Evolutionary conservation across 768 basidiomycete species (phyloP), one percentile per base, ranked within the genome.

Genomic region (Panellus pusillus): DNA sequence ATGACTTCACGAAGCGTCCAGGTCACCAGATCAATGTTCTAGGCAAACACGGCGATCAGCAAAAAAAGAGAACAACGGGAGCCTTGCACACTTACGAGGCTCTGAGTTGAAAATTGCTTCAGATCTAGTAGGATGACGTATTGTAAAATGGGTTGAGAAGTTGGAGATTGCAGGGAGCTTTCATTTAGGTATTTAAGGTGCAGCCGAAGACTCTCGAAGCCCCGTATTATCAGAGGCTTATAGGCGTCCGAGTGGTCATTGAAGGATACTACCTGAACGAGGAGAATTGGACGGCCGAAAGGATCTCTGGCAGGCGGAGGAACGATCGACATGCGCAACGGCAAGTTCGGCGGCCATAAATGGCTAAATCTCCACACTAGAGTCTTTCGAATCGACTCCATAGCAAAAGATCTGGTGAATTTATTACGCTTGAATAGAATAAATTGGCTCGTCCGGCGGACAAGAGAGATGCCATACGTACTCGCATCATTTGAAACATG

Each of bases 41-140:
- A 38, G 11, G 32, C 3, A 35, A 35, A 36, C 60, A 41, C 58
- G 45, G 42, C 50, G 28, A 59, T 58, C 53, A 54, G 47, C 35
- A 43, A 50, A 37, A 32, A 27, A 38, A 54, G 44, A 50, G 12
- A 20, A 15, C 19, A 42, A 47, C 50, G 20, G 38, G 50, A 49
- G 39, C 44, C 43, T 28, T 32, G 24, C 54, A 35, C 15, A 50
- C 83, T 66, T 68, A 91, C 89, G 58, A 78, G 67, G 54, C 70
- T 78, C 62, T 81, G 80, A 29, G 87, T 67, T 12, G 83, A 79
- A 27, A 82, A 68, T 45, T 73, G 74, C 41, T 76, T 70, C 52
- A 89, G 71, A 68, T 91, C 88, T n/a, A 90, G 68, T 38, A 91
- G 63, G 38, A 82, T 74, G 44, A 86, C 72, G 69, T 82, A 89